Evolutionary conservation across 1,139 yeast species (phyloP).

Genomic region (Suhomyces ambrosiae): DNA sequence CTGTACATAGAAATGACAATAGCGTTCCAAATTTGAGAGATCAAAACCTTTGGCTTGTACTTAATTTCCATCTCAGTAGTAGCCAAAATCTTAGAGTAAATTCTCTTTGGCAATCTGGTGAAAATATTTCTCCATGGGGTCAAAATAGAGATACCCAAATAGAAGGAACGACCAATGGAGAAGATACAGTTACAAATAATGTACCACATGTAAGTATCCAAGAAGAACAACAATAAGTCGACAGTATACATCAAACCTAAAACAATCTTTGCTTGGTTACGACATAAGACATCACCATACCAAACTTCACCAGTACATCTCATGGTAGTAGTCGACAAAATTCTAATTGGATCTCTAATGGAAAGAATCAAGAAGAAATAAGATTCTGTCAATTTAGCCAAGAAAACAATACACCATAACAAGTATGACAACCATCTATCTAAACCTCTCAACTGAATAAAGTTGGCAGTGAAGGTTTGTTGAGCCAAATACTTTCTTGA

Average conservation of each 20-base stretch:
- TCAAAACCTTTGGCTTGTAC: conserved; percentile 96
- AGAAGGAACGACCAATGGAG: conserved; percentile 96
- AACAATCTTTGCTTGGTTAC: conserved; percentile 82
- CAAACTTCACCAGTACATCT: conserved; percentile 83
- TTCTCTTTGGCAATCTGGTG: conserved; percentile 97
- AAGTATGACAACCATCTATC: conserved; percentile 97
- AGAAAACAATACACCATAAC: conserved; percentile 85
- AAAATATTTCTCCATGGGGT: conserved; percentile 99
- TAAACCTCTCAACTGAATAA: conserved; percentile 75
- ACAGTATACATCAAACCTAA: conserved; percentile 90
- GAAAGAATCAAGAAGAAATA: conserved; percentile 91
- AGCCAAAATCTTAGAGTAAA: conserved; percentile 94
- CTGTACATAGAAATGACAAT: conserved; percentile 98
- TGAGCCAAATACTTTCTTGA: conserved; percentile 91
- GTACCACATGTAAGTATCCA: conserved; percentile 99
- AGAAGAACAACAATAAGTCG: conserved; percentile 91
- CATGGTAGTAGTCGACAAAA: conserved; percentile 48
- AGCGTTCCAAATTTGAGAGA: conserved; percentile 99
- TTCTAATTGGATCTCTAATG: conserved; percentile 90
- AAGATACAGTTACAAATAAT: conserved; percentile 91
- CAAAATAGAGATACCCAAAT: conserved; percentile 95
- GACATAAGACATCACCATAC: conserved; percentile 76
- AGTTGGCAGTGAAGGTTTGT: conserved; percentile 94
- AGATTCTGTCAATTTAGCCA: conserved; percentile 87
- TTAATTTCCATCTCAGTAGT: conserved; percentile 99